These are phyloP conservation scores for Panaeolus papilionaceus DNA, from an alignment of 768 basidiomycete genomes.

Conservation along the genomic window DNA sequence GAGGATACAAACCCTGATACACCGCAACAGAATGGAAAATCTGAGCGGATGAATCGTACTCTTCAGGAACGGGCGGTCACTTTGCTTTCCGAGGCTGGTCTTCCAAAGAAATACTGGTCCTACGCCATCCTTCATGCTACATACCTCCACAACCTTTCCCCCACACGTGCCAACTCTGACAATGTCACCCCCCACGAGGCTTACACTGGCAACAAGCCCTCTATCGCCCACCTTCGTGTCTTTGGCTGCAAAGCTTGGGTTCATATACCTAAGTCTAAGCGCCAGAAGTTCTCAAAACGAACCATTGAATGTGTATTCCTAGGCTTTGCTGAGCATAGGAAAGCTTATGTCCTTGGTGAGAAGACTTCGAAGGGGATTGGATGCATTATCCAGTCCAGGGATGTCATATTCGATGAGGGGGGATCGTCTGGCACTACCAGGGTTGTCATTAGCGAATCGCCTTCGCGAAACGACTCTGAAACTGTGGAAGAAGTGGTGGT, in stretches of 20 bases:
- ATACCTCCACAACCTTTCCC: conserved; percentile 40
- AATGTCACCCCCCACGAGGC: conserved; percentile 31
- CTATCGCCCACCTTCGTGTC: conserved; percentile 31
- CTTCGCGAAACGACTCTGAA: too few relatives aligned
- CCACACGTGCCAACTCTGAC: conserved; percentile 28
- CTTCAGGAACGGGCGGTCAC: conserved; percentile 24
- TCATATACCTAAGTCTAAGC: conserved; percentile 23
- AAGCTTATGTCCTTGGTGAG: conserved; percentile 12
- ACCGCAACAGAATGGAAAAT: conserved; percentile 19
- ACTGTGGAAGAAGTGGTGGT: too few relatives aligned
- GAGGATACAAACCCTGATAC: conserved; percentile 17
- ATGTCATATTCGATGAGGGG: not conserved
- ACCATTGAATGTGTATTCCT: conserved; percentile 20
- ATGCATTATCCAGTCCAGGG: not conserved
- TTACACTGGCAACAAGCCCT: conserved; percentile 33
- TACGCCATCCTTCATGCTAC: conserved; percentile 36
- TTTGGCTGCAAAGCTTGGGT: conserved; percentile 38
- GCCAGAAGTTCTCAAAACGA: conserved; percentile 29
- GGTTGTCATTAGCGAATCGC: too few relatives aligned
- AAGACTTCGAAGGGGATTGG: not conserved
- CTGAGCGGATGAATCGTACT: conserved; percentile 19
- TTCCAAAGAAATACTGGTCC: conserved; percentile 38
- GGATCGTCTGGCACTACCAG: too few relatives aligned
- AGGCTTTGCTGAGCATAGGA: conserved; percentile 22
- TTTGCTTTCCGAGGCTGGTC: conserved; percentile 30